phyloP scores from a whole-genome alignment of 2,329 filamentous ascomycete genomes.

The Colletotrichum cereale region DNA sequence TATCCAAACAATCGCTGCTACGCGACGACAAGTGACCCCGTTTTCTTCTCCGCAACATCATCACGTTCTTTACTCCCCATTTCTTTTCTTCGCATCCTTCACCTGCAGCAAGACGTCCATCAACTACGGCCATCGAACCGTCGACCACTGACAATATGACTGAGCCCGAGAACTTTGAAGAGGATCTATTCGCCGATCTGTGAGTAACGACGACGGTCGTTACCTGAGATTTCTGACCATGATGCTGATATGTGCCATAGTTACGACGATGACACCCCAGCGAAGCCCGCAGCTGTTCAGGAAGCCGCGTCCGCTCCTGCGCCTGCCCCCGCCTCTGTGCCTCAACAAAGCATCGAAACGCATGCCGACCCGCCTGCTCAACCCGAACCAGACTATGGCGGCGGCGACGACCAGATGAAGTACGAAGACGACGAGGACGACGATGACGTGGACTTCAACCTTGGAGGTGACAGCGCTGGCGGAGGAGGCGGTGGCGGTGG shows the following conservation, averaged over 20 bases:
- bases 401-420: constrained; percentile 53
- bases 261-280: constrained; percentile 74
- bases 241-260: constrained; percentile 52
- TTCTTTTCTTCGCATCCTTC: constrained; percentile 17
- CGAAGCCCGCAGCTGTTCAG: constrained; percentile 47
- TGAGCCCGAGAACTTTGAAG: constrained; percentile 85
- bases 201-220: constrained; percentile 61
- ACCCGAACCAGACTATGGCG: constrained; percentile 54
- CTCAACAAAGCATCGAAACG: constrained; percentile 47
- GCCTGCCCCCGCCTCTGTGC: constrained; percentile 44
- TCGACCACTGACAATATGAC: constrained; percentile 68
- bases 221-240: constrained; percentile 42
- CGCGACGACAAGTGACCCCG: not conserved
- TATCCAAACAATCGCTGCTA: constrained; percentile 35
- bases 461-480: constrained; percentile 59
- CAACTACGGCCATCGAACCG: not conserved
- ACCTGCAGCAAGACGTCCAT: not conserved
- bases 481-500: constrained; percentile 36
- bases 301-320: constrained; percentile 52
- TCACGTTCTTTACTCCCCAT: constrained; percentile 27
- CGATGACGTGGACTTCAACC: constrained; percentile 70
- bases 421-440: constrained; percentile 65
- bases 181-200: constrained; percentile 97
- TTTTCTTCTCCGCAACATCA: constrained; percentile 15
- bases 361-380: constrained; percentile 46